These are phyloP conservation scores for Coemansia sp. DNA, from an alignment of 192 early-diverging fungal genomes.

Conservation along the genomic window DNA sequence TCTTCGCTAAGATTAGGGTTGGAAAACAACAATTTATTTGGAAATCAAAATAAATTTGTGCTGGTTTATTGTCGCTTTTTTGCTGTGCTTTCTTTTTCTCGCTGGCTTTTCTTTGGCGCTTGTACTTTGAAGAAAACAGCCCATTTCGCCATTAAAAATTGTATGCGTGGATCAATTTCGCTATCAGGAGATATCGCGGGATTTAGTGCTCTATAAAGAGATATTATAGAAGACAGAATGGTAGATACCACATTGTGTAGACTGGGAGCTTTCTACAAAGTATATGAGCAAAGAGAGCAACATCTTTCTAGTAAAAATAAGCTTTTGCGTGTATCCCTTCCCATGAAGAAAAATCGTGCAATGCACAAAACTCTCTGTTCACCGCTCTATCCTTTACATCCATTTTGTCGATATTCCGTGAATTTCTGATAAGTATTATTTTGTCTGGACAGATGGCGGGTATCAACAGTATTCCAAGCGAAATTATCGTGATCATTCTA, in stretches of 20 bases:
- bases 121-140: constrained; percentile 3
- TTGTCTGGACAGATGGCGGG: not conserved
- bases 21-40: too few relatives aligned
- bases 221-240: too few relatives aligned
- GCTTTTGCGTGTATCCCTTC: too few relatives aligned
- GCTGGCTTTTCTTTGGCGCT: not conserved
- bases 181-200: too few relatives aligned
- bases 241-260: too few relatives aligned
- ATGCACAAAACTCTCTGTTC: not conserved
- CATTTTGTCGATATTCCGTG: not conserved
- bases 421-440: too few relatives aligned
- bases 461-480: constrained; percentile 3
- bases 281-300: not conserved
- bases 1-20: constrained; percentile 79
- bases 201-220: too few relatives aligned
- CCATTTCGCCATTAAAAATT: not conserved
- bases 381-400: too few relatives aligned
- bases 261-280: too few relatives aligned
- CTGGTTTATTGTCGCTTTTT: constrained; percentile 4
- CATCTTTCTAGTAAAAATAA: too few relatives aligned
- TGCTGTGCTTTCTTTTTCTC: constrained; percentile 8
- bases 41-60: not conserved
- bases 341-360: not conserved
- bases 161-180: too few relatives aligned
- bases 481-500: not conserved